Percentiles rank a stretch among this genome's conserved stretches.
Conservation (phyloP, 176 grass and related monocot genomes). For the Paspalum vaginatum region DNA sequence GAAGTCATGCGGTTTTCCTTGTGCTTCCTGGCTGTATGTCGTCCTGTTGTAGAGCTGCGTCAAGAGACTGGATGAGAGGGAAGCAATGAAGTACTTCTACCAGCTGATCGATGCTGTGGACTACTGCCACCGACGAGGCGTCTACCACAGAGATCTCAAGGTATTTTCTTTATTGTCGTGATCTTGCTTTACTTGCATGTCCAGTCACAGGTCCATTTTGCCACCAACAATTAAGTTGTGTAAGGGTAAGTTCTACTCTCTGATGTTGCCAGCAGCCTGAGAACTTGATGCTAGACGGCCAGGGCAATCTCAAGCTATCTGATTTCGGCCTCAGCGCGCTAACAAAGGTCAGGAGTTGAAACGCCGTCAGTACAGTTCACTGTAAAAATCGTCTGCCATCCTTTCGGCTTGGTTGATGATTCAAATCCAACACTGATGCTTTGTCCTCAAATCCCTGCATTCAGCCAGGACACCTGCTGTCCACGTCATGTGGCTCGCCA, state of each 20-base stretch:
- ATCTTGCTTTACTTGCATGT: no score
- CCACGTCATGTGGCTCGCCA: conserved; percentile 74
- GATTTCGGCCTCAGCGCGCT: conserved; percentile 75
- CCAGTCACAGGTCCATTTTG: no score
- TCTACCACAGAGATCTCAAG: conserved; percentile 84
- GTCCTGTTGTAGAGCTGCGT: conserved; percentile 51
- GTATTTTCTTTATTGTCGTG: no score
- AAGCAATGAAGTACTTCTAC: conserved; percentile 80
- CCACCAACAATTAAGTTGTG: no score
- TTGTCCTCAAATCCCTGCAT: background rate
- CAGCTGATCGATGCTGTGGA: conserved; percentile 80
- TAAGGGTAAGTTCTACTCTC: background rate
- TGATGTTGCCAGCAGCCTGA: conserved; percentile 59
- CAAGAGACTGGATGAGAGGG: conserved; percentile 56
- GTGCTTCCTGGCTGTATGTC: background rate
- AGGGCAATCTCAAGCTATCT: conserved; percentile 68
- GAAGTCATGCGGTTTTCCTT: background rate
- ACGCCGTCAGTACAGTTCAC: background rate
- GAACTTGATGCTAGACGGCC: conserved; percentile 58
- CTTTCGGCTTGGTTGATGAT: no score
- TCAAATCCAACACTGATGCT: background rate
- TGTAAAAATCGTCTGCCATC: no score
- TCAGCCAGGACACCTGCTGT: conserved; percentile 65
- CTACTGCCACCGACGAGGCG: conserved; percentile 70
- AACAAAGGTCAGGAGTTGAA: conserved; percentile 45